phyloP scores from a whole-genome alignment of 192 early-diverging fungal species.

The Podochytrium sp. region DNA sequence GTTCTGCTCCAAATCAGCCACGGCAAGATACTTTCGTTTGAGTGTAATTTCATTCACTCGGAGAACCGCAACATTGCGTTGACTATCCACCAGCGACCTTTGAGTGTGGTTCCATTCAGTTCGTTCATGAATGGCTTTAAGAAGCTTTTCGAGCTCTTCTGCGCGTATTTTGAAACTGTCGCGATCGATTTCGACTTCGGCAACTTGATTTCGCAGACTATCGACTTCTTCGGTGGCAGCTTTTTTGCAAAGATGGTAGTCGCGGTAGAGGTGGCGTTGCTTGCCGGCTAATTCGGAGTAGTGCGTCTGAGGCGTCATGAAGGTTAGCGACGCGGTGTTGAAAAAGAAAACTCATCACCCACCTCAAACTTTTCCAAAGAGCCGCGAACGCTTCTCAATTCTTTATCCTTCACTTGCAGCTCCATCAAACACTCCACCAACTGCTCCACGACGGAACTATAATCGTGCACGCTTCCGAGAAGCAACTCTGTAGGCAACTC shows the following conservation, averaged over 20 bases:
- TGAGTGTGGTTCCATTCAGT: constrained; percentile 32
- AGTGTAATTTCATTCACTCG: constrained; percentile 48
- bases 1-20: constrained; percentile 34
- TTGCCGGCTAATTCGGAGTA: constrained; percentile 37
- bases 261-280: constrained; percentile 43
- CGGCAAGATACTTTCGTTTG: constrained; percentile 40
- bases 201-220: constrained; percentile 21
- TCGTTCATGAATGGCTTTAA: constrained; percentile 25
- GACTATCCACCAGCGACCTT: constrained; percentile 36
- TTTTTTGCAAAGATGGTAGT: constrained; percentile 29
- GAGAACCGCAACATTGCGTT: constrained; percentile 43
- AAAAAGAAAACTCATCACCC: background rate
- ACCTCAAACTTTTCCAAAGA: constrained; percentile 43
- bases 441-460: constrained; percentile 47
- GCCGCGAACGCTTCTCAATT: constrained; percentile 22
- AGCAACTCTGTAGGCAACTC: constrained; percentile 38
- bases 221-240: background rate
- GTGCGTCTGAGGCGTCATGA: constrained; percentile 14
- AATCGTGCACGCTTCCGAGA: constrained; percentile 38
- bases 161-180: constrained; percentile 5
- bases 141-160: constrained; percentile 25
- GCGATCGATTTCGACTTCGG: constrained; percentile 13
- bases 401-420: constrained; percentile 37
- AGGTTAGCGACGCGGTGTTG: background rate
- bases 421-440: constrained; percentile 49